phyloP scores from a whole-genome alignment of 1,139 yeast species.

The Trichomonascaceae sp. region DNA sequence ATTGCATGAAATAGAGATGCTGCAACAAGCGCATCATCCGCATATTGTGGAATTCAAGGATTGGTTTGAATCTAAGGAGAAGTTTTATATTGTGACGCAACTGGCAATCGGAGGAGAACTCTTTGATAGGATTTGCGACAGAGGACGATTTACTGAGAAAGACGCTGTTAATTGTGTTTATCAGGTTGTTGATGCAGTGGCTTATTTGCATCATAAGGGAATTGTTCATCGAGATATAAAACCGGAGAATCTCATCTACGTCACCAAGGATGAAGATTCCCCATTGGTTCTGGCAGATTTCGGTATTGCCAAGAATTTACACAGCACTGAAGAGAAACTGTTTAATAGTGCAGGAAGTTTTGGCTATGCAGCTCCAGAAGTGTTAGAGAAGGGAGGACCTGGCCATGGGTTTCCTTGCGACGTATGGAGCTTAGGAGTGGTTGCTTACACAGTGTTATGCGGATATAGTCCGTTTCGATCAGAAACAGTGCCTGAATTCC shows the following conservation, averaged over 20 bases:
- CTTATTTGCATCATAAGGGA: conserved; percentile 63
- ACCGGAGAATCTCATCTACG: conserved; percentile 80
- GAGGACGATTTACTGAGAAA: conserved; percentile 75
- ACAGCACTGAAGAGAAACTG: conserved; percentile 54
- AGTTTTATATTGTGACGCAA: conserved; percentile 41
- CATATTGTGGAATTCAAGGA: conserved; percentile 79
- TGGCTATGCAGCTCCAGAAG: conserved; percentile 95
- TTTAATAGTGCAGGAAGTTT: conserved; percentile 82
- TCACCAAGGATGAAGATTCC: conserved; percentile 50
- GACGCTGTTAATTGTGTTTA: conserved; percentile 69
- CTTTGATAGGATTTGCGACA: conserved; percentile 71
- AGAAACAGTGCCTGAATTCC: conserved; percentile 73
- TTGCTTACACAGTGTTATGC: conserved; percentile 80
- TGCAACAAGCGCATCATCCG: conserved; percentile 63
- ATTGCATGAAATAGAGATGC: conserved; percentile 65
- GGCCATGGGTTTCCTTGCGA: conserved; percentile 94
- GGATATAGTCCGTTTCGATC: conserved; percentile 92
- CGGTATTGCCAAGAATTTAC: conserved; percentile 78
- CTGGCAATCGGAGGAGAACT: conserved; percentile 90
- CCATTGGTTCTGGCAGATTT: conserved; percentile 82
- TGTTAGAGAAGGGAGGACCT: conserved; percentile 37
- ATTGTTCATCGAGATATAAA: conserved; percentile 89
- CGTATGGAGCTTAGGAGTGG: conserved; percentile 88
- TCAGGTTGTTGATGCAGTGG: conserved; percentile 68
- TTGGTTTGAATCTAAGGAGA: conserved; percentile 78